Conservation (phyloP, 352 stramenopile genomes). For the Globisporangium spiculum region DNA sequence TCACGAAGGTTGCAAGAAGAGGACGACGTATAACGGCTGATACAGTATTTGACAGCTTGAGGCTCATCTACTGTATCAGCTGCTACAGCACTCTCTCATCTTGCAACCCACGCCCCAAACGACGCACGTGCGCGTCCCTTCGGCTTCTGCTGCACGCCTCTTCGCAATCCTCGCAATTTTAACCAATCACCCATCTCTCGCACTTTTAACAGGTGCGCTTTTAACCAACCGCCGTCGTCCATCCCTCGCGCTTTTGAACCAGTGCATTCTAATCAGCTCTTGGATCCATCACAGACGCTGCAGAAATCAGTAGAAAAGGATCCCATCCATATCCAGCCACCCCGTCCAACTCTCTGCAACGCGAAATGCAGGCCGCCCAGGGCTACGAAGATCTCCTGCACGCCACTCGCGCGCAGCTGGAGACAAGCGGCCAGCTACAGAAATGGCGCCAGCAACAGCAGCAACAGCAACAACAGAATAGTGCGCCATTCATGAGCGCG, state of each 20-base stretch:
- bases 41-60: too few relatives aligned
- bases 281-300: not conserved
- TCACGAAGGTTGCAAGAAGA: too few relatives aligned
- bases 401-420: constrained; percentile 7
- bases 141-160: not conserved
- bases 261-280: not conserved
- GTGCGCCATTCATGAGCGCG: not conserved
- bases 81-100: not conserved
- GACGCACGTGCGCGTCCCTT: not conserved
- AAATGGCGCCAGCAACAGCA: constrained; percentile 3
- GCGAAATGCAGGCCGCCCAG: constrained; percentile 5
- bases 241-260: not conserved
- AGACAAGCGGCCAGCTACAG: constrained; percentile 3
- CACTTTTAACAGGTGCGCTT: too few relatives aligned
- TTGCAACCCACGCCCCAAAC: not conserved
- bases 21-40: too few relatives aligned
- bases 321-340: not conserved
- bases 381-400: constrained; percentile 6
- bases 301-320: not conserved
- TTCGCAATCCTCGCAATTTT: not conserved
- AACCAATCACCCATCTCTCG: too few relatives aligned
- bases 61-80: not conserved
- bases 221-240: not conserved
- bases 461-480: not conserved
- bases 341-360: not conserved